Conservation (phyloP, 805 yeast genomes). For the Lipomyces japonicus region DNA sequence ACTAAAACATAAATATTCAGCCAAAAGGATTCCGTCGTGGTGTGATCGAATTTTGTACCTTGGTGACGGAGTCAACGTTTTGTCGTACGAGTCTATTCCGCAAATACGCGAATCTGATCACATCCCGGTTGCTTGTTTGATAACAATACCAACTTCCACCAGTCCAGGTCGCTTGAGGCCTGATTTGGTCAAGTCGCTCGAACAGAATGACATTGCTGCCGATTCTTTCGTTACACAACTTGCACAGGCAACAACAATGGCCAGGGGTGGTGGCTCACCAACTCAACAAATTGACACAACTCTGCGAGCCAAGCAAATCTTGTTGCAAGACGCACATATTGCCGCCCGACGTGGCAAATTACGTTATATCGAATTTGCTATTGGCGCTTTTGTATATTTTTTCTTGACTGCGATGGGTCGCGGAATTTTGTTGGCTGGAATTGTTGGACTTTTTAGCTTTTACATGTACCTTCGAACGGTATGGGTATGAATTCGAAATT, state of each 20-base stretch:
- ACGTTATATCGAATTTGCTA: conserved; percentile 2
- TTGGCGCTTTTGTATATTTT: conserved; percentile 10
- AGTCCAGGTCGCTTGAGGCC: conserved; percentile 9
- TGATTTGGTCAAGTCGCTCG: conserved; percentile 5
- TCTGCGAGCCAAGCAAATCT: conserved; percentile 17
- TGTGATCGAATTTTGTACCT: conserved; percentile 77
- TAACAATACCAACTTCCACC: conserved; percentile 44
- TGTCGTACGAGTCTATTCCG: conserved; percentile 49
- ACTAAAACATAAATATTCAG: conserved; percentile 45
- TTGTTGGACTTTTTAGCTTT: conserved; percentile 7
- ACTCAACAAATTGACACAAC: conserved; percentile 4
- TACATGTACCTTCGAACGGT: conserved; percentile 5
- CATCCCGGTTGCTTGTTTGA: conserved; percentile 61
- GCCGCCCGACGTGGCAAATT: conserved; percentile 17
- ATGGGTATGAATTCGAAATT: too few species aligned
- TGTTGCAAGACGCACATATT: conserved; percentile 18
- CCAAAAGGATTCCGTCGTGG: conserved; percentile 76
- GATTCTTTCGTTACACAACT: not conserved
- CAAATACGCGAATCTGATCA: conserved; percentile 66
- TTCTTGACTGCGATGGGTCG: conserved; percentile 12
- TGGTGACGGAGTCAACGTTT: conserved; percentile 35
- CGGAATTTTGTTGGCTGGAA: conserved; percentile 3
- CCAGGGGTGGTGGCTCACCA: not conserved
- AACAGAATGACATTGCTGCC: conserved; percentile 11
- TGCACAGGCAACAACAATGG: not conserved